Percentiles rank a stretch among this genome's conserved stretches.
Evolutionary conservation across 805 yeast genomes (phyloP).

Genomic region (Saccharomycopsis sp.): DNA sequence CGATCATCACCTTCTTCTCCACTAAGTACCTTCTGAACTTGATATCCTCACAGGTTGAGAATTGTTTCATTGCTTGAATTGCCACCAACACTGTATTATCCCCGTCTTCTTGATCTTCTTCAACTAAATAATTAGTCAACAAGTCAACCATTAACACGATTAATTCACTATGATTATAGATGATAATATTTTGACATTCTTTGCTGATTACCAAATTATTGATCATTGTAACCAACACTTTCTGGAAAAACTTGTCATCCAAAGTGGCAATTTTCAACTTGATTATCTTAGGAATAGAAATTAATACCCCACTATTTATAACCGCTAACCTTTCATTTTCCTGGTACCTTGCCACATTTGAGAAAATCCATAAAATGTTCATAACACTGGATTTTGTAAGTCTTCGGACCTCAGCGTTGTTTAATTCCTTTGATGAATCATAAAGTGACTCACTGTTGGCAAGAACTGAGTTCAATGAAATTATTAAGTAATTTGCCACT

Average conservation of each 20-base stretch:
- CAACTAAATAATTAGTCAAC: conserved; percentile 1
- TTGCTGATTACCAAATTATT: conserved; percentile 11
- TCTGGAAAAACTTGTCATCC: conserved; percentile 16
- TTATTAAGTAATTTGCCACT: conserved; percentile 11
- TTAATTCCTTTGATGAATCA: not conserved
- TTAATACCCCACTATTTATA: conserved; percentile 14
- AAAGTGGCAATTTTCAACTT: conserved; percentile 2
- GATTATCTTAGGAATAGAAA: conserved; percentile 13
- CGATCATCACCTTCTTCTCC: conserved; percentile 7
- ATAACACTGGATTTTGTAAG: conserved; percentile 13
- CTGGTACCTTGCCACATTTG: conserved; percentile 17
- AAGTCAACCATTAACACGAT: conserved; percentile 4
- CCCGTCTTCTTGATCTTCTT: conserved; percentile 3
- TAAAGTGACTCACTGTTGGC: not conserved
- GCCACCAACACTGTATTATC: conserved; percentile 13
- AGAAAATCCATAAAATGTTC: conserved; percentile 19
- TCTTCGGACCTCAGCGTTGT: conserved; percentile 1
- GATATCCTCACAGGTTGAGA: conserved; percentile 16
- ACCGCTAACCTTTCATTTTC: conserved; percentile 11
- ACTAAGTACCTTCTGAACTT: conserved; percentile 13
- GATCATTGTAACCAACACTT: conserved; percentile 15
- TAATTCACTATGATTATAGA: conserved; percentile 14
- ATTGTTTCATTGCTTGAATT: conserved; percentile 11
- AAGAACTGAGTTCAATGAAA: conserved; percentile 13
- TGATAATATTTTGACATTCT: conserved; percentile 10